phyloP scores from a whole-genome alignment of 768 basidiomycete genomes.

The Amanita subjunquillea region DNA sequence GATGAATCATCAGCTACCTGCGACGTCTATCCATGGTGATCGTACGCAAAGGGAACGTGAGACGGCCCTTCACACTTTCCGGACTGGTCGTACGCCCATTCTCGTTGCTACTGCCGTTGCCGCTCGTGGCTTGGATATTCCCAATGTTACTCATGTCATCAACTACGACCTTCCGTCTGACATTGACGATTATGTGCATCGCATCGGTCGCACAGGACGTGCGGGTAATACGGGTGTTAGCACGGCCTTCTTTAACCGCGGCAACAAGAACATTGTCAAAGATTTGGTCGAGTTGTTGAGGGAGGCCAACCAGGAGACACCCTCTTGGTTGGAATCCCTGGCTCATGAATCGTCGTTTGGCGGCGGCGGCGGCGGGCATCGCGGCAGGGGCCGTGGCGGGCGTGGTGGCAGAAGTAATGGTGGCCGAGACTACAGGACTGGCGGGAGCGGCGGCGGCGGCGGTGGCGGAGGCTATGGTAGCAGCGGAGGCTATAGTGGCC shows the following conservation, averaged over 20 bases:
- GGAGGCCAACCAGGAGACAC: conserved; percentile 95
- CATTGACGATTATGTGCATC: conserved; percentile 98
- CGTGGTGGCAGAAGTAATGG: conserved; percentile 36
- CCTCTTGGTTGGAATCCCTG: conserved; percentile 82
- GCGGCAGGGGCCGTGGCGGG: conserved; percentile 46
- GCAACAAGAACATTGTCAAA: conserved; percentile 85
- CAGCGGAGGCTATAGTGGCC: conserved; percentile 13
- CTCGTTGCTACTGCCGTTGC: conserved; percentile 98
- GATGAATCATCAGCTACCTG: conserved; percentile 68
- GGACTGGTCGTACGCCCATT: conserved; percentile 88
- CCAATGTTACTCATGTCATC: conserved; percentile 97
- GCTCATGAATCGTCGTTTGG: conserved; percentile 75
- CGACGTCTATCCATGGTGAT: conserved; percentile 97
- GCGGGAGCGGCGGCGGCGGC: conserved; percentile 25
- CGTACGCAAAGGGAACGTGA: conserved; percentile 97
- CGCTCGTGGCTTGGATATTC: conserved; percentile 97
- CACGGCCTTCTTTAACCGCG: conserved; percentile 93
- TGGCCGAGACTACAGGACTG: conserved; percentile 36
- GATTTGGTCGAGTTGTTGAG: conserved; percentile 89
- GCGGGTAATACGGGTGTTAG: conserved; percentile 95
- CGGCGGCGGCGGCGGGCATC: conserved; percentile 37
- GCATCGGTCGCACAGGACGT: conserved; percentile 96
- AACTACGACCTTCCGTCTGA: conserved; percentile 97
- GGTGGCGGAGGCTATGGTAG: conserved; percentile 14
- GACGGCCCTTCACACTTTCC: conserved; percentile 90